A percentile compares a stretch with the other conserved stretches of the same genome.
phyloP scores from a whole-genome alignment of 2,329 filamentous ascomycete genomes.

The Exophiala dermatitidis region DNA sequence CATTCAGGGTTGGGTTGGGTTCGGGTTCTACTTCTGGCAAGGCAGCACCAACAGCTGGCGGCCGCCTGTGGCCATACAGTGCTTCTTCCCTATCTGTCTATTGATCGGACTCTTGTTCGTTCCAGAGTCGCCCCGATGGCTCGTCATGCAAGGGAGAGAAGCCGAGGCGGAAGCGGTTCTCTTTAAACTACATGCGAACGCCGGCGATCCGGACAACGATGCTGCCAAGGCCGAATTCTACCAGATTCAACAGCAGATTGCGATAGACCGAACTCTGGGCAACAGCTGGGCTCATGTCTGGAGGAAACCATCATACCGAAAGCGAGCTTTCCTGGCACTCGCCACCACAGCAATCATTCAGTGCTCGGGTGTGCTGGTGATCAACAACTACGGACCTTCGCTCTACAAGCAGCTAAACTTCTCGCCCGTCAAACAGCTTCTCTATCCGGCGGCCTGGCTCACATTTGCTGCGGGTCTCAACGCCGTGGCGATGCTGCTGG shows the following conservation, averaged over 20 bases:
- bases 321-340: constrained; percentile 13
- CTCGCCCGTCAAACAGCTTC: constrained; percentile 28
- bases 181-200: neutral
- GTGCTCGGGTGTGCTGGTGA: constrained; percentile 34
- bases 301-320: constrained; percentile 17
- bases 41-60: constrained; percentile 23
- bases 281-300: constrained; percentile 13
- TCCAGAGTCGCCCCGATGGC: constrained; percentile 24
- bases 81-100: constrained; percentile 19
- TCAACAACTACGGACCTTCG: constrained; percentile 40
- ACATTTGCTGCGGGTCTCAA: constrained; percentile 23
- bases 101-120: constrained; percentile 19
- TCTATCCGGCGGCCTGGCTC: constrained; percentile 21
- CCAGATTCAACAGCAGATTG: constrained; percentile 23
- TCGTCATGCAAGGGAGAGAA: constrained; percentile 21
- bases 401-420: constrained; percentile 44
- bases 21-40: constrained; percentile 25
- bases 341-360: constrained; percentile 14
- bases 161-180: constrained; percentile 22
- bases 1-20: constrained; percentile 22
- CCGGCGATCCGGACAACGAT: neutral
- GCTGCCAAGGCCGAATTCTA: constrained; percentile 16
- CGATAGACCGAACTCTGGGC: constrained; percentile 13
- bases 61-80: constrained; percentile 17
- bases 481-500: constrained; percentile 13